Percentiles rank a stretch among this genome's conserved stretches.
Evolutionary conservation across 2,329 filamentous ascomycete species (phyloP).

Genomic region (Talaromyces atroroseus): DNA sequence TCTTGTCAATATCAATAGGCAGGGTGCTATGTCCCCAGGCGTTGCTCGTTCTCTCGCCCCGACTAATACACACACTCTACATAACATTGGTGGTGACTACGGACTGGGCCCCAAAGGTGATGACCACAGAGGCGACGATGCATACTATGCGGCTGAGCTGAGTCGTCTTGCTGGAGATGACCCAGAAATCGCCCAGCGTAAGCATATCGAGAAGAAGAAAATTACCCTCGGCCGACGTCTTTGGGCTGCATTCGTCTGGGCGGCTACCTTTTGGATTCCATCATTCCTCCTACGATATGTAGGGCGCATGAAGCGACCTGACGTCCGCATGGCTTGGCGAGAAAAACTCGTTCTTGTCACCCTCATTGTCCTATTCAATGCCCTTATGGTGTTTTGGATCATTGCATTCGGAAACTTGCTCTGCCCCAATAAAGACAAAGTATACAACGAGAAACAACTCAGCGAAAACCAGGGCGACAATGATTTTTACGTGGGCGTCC

Average conservation of each 20-base stretch:
- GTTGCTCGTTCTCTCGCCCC: conserved; percentile 41
- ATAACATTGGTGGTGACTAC: conserved; percentile 63
- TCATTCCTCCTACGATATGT: conserved; percentile 73
- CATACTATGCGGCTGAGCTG: conserved; percentile 63
- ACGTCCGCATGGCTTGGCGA: conserved; percentile 95
- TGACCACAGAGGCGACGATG: conserved; percentile 61
- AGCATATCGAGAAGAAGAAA: conserved; percentile 66
- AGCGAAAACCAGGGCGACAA: conserved; percentile 61
- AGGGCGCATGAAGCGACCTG: conserved; percentile 93
- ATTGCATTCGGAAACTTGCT: conserved; percentile 76
- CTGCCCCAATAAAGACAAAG: conserved; percentile 89
- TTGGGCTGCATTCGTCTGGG: conserved; percentile 82
- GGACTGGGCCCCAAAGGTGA: conserved; percentile 85
- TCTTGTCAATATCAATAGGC: conserved; percentile 58
- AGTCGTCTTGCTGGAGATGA: conserved; percentile 67
- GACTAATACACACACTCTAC: conserved; percentile 41
- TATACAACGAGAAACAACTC: conserved; percentile 70
- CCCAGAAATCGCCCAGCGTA: conserved; percentile 69
- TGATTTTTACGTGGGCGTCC: conserved; percentile 83
- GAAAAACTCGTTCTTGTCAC: conserved; percentile 84
- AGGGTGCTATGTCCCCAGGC: conserved; percentile 46
- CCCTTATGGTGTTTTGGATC: conserved; percentile 82
- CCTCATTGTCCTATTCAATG: conserved; percentile 78
- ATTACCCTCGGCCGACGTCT: conserved; percentile 60
- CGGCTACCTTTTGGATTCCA: conserved; percentile 88